A percentile compares a stretch with the other conserved stretches of the same genome.
Conservation (phyloP, 2,329 filamentous ascomycete genomes). For the Elsinoe batatas region DNA sequence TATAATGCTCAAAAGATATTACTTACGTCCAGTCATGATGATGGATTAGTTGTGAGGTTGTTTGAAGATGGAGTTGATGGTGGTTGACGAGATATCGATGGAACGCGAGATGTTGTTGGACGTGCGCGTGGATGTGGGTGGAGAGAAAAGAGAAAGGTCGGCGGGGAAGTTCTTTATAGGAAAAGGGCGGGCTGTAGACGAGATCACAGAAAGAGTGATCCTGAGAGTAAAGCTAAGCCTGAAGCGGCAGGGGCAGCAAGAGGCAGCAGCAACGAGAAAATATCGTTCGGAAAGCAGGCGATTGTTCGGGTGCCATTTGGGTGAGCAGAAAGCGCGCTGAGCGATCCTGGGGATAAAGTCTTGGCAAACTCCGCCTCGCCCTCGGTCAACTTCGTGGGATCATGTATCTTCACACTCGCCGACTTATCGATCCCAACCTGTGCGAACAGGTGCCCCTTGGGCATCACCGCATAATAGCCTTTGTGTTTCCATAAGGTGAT, state of each 20-base stretch:
- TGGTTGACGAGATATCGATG: constrained; percentile 20
- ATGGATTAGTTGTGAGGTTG: constrained; percentile 22
- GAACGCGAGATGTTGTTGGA: constrained; percentile 2
- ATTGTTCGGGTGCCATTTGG: neutral
- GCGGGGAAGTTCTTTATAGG: constrained; percentile 10
- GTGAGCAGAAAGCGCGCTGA: neutral
- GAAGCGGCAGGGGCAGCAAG: neutral
- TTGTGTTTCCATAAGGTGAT: too few relatives aligned
- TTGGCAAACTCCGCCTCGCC: neutral
- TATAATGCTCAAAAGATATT: constrained; percentile 11
- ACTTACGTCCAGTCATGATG: constrained; percentile 46
- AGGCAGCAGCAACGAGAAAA: neutral
- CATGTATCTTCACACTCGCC: too few relatives aligned
- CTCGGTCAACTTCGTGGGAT: too few relatives aligned
- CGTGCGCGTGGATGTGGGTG: constrained; percentile 33
- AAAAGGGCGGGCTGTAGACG: neutral
- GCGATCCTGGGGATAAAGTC: neutral
- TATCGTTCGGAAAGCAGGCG: neutral
- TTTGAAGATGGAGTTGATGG: constrained; percentile 16
- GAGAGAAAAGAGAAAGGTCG: constrained; percentile 4
- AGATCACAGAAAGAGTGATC: constrained; percentile 10
- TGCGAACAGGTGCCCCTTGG: too few relatives aligned
- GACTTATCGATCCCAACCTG: too few relatives aligned
- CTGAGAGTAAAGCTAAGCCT: constrained; percentile 1
- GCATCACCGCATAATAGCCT: too few relatives aligned